phyloP scores from a whole-genome alignment of 2,329 filamentous ascomycete species.

The Cladophialophora immunda region DNA sequence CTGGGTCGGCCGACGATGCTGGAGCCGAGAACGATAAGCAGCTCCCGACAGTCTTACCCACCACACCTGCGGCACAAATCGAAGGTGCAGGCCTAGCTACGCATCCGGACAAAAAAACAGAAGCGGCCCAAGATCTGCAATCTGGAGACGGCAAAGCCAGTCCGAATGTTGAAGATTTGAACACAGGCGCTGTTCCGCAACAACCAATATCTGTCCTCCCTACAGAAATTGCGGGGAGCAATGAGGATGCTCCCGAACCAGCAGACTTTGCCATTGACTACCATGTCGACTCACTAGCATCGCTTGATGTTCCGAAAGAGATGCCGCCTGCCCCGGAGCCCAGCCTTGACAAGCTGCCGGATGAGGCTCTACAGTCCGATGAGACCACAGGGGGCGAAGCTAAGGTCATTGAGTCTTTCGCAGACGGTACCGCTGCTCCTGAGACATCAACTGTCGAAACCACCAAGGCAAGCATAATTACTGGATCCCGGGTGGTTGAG shows the following conservation, averaged over 20 bases:
- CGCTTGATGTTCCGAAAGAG: background rate
- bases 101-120: background rate
- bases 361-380: background rate
- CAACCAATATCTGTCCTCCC: background rate
- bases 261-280: background rate
- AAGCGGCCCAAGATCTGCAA: background rate
- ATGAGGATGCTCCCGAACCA: background rate
- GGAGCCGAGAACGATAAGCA: background rate
- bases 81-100: background rate
- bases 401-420: background rate
- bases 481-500: background rate
- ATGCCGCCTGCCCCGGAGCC: background rate
- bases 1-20: background rate
- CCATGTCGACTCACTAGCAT: background rate
- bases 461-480: background rate
- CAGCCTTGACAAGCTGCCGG: background rate
- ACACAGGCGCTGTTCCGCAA: background rate
- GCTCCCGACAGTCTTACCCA: background rate
- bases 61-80: background rate
- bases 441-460: background rate
- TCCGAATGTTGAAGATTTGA: background rate
- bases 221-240: background rate
- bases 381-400: background rate
- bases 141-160: background rate
- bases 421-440: background rate